Evolutionary conservation across 495 filamentous ascomycete genomes (phyloP), one percentile per base, ranked within the genome.

Genomic region (Penicillium cataractarum): DNA sequence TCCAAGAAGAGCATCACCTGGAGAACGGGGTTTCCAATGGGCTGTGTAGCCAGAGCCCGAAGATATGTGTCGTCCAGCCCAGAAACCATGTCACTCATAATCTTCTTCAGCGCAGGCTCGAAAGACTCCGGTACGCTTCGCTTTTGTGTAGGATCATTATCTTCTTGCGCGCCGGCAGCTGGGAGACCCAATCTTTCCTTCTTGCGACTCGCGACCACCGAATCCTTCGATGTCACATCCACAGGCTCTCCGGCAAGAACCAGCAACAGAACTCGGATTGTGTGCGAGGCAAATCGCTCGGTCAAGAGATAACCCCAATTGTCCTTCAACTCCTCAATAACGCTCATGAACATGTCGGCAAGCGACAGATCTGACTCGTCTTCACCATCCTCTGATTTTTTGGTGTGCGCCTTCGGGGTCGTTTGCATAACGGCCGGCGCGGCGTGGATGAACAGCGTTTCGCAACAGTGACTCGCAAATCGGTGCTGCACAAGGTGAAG

Each of bases 381-480:
- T n/a, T 75, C 73, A 40, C 78, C 74, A 19, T 73, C 63, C 21
- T 75, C 60, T 15, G 62, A 67, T 39, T 70, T 74, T 2, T 76
- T 74, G 15, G 78, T 75, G 7, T 79, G 80, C 9, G 79, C 65
- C 32, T 83, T 84, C 12, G 80, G 73, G 33, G 84, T 78, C 54
- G 82, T 84, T 63, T 88, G 77, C 22, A 88, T 90, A 26, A 97
- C 89, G 7, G 90, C 78, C 0, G 90, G 87, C 19, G 93, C 93
- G 9, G 90, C 89, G 58, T 89, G 85, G 37, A 92, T 80, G 68
- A 99, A 97, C 10, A 99, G 81, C 17, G 90, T 92, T 78, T 99
- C 95, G 74, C 94, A 97, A 71, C 93, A 98, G 76, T 99, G 95
- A 55, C 91, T 92, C 4, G 95, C 95, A 71, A 99, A 99, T 29